Conservation (phyloP, 139 green algal species). For the Chlamydomonas eustigma region DNA sequence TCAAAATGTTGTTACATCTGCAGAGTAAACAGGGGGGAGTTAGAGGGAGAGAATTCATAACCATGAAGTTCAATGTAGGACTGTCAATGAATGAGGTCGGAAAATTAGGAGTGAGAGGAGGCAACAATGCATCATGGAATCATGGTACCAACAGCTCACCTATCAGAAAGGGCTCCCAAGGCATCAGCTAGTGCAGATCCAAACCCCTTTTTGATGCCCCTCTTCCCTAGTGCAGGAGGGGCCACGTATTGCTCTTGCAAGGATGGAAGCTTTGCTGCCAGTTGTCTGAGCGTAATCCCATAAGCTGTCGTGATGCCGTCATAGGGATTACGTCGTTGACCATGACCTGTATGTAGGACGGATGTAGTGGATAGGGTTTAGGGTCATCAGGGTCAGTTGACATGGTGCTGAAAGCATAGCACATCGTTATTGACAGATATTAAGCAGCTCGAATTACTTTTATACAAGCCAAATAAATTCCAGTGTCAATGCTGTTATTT, state of each 20-base stretch:
- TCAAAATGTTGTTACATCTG: constrained; percentile 5
- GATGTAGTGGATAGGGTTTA: no score
- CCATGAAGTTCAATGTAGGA: no score
- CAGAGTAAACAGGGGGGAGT: neutral
- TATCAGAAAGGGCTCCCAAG: neutral
- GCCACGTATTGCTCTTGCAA: constrained; percentile 16
- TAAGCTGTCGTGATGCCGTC: constrained; percentile 70
- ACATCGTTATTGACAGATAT: no score
- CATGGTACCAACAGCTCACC: no score
- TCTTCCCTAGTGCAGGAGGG: neutral
- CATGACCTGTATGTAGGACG: neutral
- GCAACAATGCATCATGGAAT: no score
- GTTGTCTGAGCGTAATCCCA: constrained; percentile 51
- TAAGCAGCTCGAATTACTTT: no score
- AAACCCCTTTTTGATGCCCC: constrained; percentile 6
- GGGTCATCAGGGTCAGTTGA: no score
- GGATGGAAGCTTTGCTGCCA: constrained; percentile 33
- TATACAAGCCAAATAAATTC: no score
- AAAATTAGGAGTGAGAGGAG: neutral
- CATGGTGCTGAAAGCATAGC: no score
- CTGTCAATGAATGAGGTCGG: neutral
- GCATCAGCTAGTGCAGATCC: neutral
- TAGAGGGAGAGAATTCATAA: neutral
- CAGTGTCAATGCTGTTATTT: no score
- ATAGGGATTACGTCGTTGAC: constrained; percentile 66